Evolutionary conservation across 208 protist species (phyloP).

Genomic region (Borovskyia barvae): DNA sequence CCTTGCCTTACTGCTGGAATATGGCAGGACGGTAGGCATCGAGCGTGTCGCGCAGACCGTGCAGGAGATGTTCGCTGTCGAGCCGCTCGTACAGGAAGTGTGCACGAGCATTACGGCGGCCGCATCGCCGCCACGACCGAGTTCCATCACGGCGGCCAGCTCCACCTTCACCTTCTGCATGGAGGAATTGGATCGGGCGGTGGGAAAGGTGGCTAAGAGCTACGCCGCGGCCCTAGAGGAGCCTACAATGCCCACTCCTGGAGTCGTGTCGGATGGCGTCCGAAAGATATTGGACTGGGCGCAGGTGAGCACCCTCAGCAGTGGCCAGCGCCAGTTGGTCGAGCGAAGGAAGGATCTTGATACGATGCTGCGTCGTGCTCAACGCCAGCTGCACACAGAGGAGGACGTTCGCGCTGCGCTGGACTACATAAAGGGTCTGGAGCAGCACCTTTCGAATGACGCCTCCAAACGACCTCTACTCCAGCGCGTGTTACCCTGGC

Average conservation of each 20-base stretch:
- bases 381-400: conserved; percentile 60
- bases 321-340: conserved; percentile 41
- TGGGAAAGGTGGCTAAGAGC: conserved; percentile 22
- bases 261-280: conserved; percentile 43
- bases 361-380: conserved; percentile 40
- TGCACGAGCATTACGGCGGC: conserved; percentile 44
- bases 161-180: conserved; percentile 74
- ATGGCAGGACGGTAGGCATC: conserved; percentile 46
- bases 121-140: conserved; percentile 26
- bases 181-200: conserved; percentile 56
- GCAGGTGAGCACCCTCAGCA: conserved; percentile 33
- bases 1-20: conserved; percentile 62
- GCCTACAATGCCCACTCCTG: conserved; percentile 18
- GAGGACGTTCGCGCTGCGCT: conserved; percentile 67
- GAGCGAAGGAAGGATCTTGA: conserved; percentile 44
- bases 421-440: conserved; percentile 26
- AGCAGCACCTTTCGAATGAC: neutral
- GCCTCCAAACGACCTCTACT: neutral
- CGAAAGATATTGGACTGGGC: conserved; percentile 22
- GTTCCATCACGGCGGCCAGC: conserved; percentile 50
- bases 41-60: conserved; percentile 51
- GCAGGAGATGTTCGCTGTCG: conserved; percentile 53
- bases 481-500: neutral
- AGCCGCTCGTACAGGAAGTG: conserved; percentile 63
- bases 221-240: conserved; percentile 14